A percentile compares a stretch with the other conserved stretches of the same genome.
phyloP scores from a whole-genome alignment of 257 asterid species.

The Fraxinus cuspidata region DNA sequence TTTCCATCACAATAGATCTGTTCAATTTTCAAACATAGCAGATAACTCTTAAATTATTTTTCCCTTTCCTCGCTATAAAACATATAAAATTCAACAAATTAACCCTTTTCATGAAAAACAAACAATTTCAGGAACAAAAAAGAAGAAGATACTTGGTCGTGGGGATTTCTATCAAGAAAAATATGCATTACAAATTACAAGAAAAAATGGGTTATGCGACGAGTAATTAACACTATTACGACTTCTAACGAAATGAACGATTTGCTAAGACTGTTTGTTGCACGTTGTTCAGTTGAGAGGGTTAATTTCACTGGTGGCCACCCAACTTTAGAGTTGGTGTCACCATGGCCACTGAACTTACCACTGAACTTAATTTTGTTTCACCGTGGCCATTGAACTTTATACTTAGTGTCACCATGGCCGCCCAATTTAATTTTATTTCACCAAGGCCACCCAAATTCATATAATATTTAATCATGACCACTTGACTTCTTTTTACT shows the following conservation, averaged over 20 bases:
- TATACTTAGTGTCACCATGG: no score
- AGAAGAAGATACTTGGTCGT: background rate
- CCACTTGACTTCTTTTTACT: no score
- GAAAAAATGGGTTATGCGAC: background rate
- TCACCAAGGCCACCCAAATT: no score
- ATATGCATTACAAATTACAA: background rate
- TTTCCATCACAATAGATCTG: constrained; percentile 42
- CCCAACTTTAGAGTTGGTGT: no score
- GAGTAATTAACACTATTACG: background rate
- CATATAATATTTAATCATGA: no score
- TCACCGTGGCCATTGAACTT: no score
- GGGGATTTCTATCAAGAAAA: background rate
- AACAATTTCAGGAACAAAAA: background rate
- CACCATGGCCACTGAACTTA: no score
- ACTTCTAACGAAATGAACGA: background rate
- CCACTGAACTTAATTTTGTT: no score
- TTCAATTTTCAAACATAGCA: constrained; percentile 19
- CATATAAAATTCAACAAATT: background rate
- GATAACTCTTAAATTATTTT: constrained; percentile 16
- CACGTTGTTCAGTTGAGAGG: no score
- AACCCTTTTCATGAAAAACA: background rate
- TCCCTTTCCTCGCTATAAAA: background rate
- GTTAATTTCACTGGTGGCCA: no score
- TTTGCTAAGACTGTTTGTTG: no score
- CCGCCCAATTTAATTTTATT: no score